A percentile compares a stretch with the other conserved stretches of the same genome.
Evolutionary conservation across 2,329 filamentous ascomycete genomes (phyloP).

Genomic region (Bertia moriformis): DNA sequence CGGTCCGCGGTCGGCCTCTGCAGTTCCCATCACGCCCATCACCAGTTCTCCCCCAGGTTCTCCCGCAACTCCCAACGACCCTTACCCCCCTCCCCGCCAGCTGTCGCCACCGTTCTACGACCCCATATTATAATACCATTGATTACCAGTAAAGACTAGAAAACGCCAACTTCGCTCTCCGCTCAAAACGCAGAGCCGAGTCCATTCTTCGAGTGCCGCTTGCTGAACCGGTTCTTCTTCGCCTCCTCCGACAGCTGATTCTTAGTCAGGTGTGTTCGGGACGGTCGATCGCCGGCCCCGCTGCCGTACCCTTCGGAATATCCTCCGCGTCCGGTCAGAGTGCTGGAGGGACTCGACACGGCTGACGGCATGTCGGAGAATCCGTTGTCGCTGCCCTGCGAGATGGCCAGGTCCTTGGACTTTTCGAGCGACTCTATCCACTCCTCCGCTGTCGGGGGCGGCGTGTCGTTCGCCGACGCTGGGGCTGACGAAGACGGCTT

Average conservation of each 20-base stretch:
- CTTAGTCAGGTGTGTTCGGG: constrained; percentile 37
- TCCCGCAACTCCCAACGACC: too few relatives aligned
- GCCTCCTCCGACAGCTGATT: constrained; percentile 16
- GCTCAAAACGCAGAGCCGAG: constrained; percentile 69
- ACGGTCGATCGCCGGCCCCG: constrained; percentile 33
- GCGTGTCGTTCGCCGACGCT: constrained; percentile 27
- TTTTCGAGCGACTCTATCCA: constrained; percentile 84
- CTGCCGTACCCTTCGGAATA: constrained; percentile 33
- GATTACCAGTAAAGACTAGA: neutral
- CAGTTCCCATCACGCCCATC: too few relatives aligned
- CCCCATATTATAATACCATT: neutral
- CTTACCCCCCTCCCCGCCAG: too few relatives aligned
- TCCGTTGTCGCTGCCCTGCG: constrained; percentile 53
- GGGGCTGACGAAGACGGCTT: constrained; percentile 50
- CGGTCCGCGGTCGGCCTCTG: too few relatives aligned
- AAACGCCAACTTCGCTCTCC: neutral
- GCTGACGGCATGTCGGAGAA: constrained; percentile 57
- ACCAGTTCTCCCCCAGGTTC: too few relatives aligned
- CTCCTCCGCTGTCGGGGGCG: constrained; percentile 63
- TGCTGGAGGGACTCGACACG: constrained; percentile 69
- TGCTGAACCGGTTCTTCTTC: constrained; percentile 65
- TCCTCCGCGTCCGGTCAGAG: constrained; percentile 44
- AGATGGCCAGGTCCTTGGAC: constrained; percentile 69
- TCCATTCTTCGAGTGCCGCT: constrained; percentile 91
- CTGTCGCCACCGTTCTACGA: too few relatives aligned